Evolutionary conservation across 495 filamentous ascomycete species (phyloP).

Genomic region (Baudoinia panamericana): DNA sequence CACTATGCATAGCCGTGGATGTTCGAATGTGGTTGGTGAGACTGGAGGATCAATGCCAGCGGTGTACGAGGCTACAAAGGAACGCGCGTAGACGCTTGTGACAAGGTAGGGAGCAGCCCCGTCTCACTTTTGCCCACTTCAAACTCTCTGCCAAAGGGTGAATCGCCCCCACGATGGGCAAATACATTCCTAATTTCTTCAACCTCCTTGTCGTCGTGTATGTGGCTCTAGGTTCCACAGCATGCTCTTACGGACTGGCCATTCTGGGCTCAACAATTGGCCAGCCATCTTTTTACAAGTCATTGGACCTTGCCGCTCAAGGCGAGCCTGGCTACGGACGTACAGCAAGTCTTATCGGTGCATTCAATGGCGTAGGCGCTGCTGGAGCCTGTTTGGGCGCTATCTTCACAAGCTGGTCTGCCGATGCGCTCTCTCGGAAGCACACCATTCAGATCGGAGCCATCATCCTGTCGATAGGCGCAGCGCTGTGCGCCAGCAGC

Average conservation of each 20-base stretch:
- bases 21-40: no score
- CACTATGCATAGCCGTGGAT: no score
- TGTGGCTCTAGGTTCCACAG: constrained; percentile 24
- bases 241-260: constrained; percentile 38
- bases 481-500: constrained; percentile 17
- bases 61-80: no score
- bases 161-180: constrained; percentile 13
- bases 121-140: background rate
- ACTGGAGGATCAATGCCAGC: no score
- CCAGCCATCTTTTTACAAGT: constrained; percentile 39
- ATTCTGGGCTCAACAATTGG: constrained; percentile 42
- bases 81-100: no score
- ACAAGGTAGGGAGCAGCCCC: no score
- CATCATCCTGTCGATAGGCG: constrained; percentile 15
- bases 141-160: no score
- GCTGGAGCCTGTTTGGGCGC: constrained; percentile 22
- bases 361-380: constrained; percentile 38
- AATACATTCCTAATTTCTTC: constrained; percentile 24
- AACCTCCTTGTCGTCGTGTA: constrained; percentile 27
- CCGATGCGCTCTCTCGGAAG: constrained; percentile 14
- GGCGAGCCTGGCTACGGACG: constrained; percentile 33
- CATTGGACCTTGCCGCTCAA: constrained; percentile 32
- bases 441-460: constrained; percentile 20
- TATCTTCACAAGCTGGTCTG: constrained; percentile 7
- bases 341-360: constrained; percentile 37